A percentile compares a stretch with the other conserved stretches of the same genome.
phyloP scores from a whole-genome alignment of 495 filamentous ascomycete genomes.

The Cercophora scortea region DNA sequence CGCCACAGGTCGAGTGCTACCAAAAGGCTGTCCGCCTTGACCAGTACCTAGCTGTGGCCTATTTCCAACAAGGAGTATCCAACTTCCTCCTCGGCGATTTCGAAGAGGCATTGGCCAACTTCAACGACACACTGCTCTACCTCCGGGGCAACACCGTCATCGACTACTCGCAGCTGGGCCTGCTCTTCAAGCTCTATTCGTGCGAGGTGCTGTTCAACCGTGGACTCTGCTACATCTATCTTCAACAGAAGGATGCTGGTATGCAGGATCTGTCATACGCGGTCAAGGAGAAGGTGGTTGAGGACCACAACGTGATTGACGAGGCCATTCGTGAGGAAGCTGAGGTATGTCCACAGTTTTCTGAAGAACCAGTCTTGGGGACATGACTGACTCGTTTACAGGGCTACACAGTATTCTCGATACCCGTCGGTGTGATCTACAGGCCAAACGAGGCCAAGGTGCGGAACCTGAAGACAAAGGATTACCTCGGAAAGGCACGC shows the following conservation, averaged over 20 bases:
- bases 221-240: slow-evolving; percentile 94
- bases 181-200: slow-evolving; percentile 93
- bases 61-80: slow-evolving; percentile 97
- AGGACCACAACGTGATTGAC: slow-evolving; percentile 95
- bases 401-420: slow-evolving; percentile 99
- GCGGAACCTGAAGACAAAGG: slow-evolving; percentile 92
- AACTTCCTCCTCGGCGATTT: slow-evolving; percentile 98
- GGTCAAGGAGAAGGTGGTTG: slow-evolving; percentile 82
- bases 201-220: slow-evolving; percentile 98
- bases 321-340: slow-evolving; percentile 91
- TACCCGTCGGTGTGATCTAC: slow-evolving; percentile 92
- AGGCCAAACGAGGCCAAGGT: slow-evolving; percentile 96
- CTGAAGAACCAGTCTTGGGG: slow-evolving; percentile 2
- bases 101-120: slow-evolving; percentile 94
- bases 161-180: slow-evolving; percentile 93
- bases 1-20: slow-evolving; percentile 81
- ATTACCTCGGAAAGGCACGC: slow-evolving; percentile 91
- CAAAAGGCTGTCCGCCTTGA: slow-evolving; percentile 83
- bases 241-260: slow-evolving; percentile 81
- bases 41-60: slow-evolving; percentile 92
- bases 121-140: slow-evolving; percentile 96
- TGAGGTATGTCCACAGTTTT: slow-evolving; percentile 50
- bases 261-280: slow-evolving; percentile 89
- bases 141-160: slow-evolving; percentile 94
- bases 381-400: slow-evolving; percentile 27